Evolutionary conservation across 2,329 filamentous ascomycete species (phyloP), one percentile per base, ranked within the genome.

Genomic region (Colletotrichum cereale): DNA sequence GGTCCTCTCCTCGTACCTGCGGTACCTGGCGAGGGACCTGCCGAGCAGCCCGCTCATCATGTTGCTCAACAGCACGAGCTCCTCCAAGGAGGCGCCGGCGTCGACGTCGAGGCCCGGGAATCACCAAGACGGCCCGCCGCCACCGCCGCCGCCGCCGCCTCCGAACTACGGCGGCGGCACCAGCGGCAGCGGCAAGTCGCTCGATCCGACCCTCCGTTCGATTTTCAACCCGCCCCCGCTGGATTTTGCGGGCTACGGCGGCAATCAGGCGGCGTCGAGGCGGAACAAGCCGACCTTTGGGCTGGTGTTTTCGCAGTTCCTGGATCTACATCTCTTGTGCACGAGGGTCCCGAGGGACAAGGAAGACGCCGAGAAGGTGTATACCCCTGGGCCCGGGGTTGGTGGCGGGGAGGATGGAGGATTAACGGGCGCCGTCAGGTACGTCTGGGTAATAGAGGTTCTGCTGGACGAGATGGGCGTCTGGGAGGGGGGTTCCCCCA

Each of bases 251-350:
- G 74, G 69, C 12, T 75, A 76, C 72, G 47, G 57, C 12, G 71
- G 73, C n/a, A 71, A 70, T 50, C 66, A 74, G 48, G 75, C 57
- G 42, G 71, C 73, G 34, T 55, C 75, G 29, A 75, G 79, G 11
- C 76, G 79, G 63, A 84, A 81, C 72, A 88, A 85, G 71, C 86
- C 87, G 7, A 82, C 82, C 21, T 89, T 89, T 66, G 89, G 89
- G 6, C 80, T 84, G 18, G 83, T 87, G 5, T 91, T 91, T 73
- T 75, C 84, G 7, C 85, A 88, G 77, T 81, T 90, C 52, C 79
- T 89, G 0, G 85, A 89, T 56, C 62, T 90, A 24, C 88, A 90
- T 71, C 73, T 91, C 6, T 79, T 91, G 3, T 84, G 86, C 70
- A 86, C 84, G 5, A 76, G 76, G 3, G 72, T 88, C 0, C 85